These are phyloP conservation scores for Mycena belliarum DNA, from an alignment of 768 basidiomycete species.

Conservation along the genomic window DNA sequence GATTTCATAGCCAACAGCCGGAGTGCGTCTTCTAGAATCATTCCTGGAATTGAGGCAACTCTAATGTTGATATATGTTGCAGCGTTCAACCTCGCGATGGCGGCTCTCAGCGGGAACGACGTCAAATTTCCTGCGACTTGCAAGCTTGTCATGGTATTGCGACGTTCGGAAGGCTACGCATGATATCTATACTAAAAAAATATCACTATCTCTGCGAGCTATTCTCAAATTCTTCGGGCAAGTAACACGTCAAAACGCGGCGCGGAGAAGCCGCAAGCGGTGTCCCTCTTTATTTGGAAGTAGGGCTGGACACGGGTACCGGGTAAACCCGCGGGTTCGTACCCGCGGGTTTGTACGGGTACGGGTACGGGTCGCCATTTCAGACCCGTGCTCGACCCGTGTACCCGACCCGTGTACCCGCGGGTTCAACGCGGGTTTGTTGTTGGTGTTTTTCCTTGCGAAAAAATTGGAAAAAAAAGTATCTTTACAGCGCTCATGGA, in stretches of 20 bases:
- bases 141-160: no score
- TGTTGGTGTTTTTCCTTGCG: no score
- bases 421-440: no score
- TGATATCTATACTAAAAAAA: no score
- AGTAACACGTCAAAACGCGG: neutral
- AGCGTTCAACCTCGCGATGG: constrained; percentile 16
- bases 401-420: no score
- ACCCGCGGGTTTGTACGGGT: neutral
- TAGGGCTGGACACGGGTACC: no score
- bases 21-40: constrained; percentile 19
- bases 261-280: neutral
- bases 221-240: neutral
- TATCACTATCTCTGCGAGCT: no score
- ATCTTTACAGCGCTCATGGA: no score
- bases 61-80: neutral
- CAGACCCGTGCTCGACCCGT: no score
- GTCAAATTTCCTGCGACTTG: constrained; percentile 15
- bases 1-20: constrained; percentile 25
- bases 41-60: neutral
- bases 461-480: no score
- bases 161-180: no score
- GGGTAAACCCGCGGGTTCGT: neutral
- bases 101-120: constrained; percentile 10
- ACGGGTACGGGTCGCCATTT: no score
- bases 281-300: neutral